Conservation (phyloP, 108 stramenopile genomes). For the Chaetoceros muelleri region DNA sequence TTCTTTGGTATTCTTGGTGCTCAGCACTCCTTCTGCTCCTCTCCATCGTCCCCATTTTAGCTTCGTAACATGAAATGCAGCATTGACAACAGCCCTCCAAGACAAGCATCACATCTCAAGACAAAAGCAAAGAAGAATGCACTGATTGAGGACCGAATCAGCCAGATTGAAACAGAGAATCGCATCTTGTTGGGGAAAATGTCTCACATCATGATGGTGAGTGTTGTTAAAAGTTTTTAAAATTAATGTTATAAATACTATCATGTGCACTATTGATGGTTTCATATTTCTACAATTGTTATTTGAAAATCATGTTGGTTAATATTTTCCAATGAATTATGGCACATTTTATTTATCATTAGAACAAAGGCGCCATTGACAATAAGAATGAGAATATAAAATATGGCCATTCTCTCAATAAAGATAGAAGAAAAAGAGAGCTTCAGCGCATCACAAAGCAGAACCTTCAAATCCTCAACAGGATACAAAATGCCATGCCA, state of each 20-base stretch:
- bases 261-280: too few relatives aligned
- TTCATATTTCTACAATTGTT: too few relatives aligned
- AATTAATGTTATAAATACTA: too few relatives aligned
- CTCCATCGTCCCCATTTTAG: conserved; percentile 10
- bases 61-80: conserved; percentile 72
- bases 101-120: conserved; percentile 39
- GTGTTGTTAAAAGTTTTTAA: too few relatives aligned
- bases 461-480: conserved; percentile 50
- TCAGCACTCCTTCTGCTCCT: neutral
- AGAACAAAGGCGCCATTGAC: conserved; percentile 49
- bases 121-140: conserved; percentile 76
- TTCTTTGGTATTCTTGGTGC: too few relatives aligned
- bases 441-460: conserved; percentile 71
- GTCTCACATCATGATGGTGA: conserved; percentile 69
- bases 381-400: conserved; percentile 30
- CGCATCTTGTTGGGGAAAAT: conserved; percentile 76
- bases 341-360: conserved; percentile 1
- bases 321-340: neutral
- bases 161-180: conserved; percentile 81
- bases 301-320: too few relatives aligned
- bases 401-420: conserved; percentile 43
- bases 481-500: conserved; percentile 57
- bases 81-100: conserved; percentile 70
- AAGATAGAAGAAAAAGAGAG: conserved; percentile 57
- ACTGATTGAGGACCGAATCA: conserved; percentile 57